Base-by-base conservation (phyloP, 163 green algal species). In the Chlorella variabilis region DNA sequence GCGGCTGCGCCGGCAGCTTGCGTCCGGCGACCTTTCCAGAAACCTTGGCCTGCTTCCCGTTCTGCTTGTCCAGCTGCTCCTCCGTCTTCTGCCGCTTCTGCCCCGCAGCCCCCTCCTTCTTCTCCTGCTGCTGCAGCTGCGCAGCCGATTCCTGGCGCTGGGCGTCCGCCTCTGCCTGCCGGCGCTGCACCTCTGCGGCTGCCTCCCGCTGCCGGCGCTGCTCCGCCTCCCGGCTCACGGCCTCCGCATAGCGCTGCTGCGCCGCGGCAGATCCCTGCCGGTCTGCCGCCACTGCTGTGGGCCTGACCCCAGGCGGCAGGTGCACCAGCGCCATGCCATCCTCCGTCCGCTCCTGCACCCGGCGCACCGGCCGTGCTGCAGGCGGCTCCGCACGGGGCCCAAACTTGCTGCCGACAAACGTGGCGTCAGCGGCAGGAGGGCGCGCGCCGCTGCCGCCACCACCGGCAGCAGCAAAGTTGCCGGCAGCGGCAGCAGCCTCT, bases 231-330 rank as follows among this genome's bases (percentile, higher is more conserved):
- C 27, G 39, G 2, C 29, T 39, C 0, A 21, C 7, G 4, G 75
- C 75, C 45, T 74, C 41, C 3, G 21, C 75, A 15, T 31, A 31
- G 59, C 59, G 59, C 42, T 49, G 75, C 75, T 49, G 41, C 23
- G 59, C 61, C 21, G 75, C 75, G 9, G 51, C 75, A n/a, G 69
- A 36, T 23, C 29, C 42, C 21, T 51, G 20, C 0, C 23, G 29
- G 42, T 74, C 75, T 0, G 75, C 58, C 8, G 29, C 41, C 41
- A 81, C 31, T 8, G 42, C 33, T 21, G 59, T 73, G 9, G 59
- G 59, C 27, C 33, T 23, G 13, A 49, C 29, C 7, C 38, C 41
- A 4, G 45, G 27, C 13, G 48, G 41, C 59, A 81, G n/a, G 1
- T 74, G 41, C 33, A 42, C 36, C 13, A 59, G 2, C 29, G 56